A percentile compares a stretch with the other conserved stretches of the same genome.
Conservation (phyloP, 2,329 filamentous ascomycete genomes). For the Stromatinia cepivora region DNA sequence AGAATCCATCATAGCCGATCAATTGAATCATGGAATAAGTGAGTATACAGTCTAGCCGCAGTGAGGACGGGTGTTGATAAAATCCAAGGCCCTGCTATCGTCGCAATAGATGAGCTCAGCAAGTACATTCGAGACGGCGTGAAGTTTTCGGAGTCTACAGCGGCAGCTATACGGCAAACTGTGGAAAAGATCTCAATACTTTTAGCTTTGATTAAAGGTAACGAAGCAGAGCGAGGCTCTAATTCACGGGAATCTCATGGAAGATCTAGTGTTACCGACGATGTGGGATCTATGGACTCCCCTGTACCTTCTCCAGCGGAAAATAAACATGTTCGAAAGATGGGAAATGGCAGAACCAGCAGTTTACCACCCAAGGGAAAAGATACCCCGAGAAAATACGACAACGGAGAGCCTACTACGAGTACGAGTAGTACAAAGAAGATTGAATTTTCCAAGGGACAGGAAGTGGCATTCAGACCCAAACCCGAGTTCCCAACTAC, state of each 20-base stretch:
- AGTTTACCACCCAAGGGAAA: conserved; percentile 39
- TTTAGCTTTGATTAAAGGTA: conserved; percentile 30
- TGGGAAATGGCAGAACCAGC: conserved; percentile 34
- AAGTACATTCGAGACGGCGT: conserved; percentile 35
- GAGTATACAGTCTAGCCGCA: conserved; percentile 2
- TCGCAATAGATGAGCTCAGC: conserved; percentile 33
- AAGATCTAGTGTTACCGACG: conserved; percentile 34
- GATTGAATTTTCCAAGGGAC: conserved; percentile 59
- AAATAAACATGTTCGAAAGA: conserved; percentile 36
- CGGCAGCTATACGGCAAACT: conserved; percentile 23
- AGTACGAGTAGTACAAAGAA: conserved; percentile 44
- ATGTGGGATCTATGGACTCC: conserved; percentile 39
- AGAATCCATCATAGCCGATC: conserved; percentile 27
- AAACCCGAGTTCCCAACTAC: conserved; percentile 50
- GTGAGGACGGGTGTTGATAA: conserved; percentile 5
- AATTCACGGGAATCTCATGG: conserved; percentile 34
- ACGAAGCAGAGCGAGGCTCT: conserved; percentile 32
- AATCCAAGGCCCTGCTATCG: conserved; percentile 31
- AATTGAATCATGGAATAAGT: conserved; percentile 26
- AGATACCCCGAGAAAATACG: conserved; percentile 29
- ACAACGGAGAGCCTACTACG: conserved; percentile 34
- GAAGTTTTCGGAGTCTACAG: conserved; percentile 36
- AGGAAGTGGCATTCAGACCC: conserved; percentile 66
- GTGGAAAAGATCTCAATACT: conserved; percentile 26
- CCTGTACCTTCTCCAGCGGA: conserved; percentile 39